Evolutionary conservation across 768 basidiomycete genomes (phyloP).

Genomic region (Russula sp.): DNA sequence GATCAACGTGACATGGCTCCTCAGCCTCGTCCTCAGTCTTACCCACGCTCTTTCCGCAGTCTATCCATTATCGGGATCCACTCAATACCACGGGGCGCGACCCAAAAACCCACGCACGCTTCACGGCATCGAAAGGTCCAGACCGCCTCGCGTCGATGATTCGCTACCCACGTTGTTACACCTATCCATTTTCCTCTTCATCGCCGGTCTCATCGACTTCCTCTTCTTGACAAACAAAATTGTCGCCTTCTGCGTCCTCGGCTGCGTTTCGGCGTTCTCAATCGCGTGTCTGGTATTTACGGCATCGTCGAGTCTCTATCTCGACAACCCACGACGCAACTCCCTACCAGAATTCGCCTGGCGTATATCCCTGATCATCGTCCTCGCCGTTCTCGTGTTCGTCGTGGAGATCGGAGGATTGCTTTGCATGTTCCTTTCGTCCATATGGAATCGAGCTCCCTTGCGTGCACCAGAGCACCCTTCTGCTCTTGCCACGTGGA

Average conservation of each 20-base stretch:
- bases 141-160: neutral
- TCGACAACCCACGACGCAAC: neutral
- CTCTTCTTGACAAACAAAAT: conserved; percentile 15
- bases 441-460: neutral
- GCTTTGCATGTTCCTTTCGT: neutral
- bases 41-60: conserved; percentile 6
- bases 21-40: conserved; percentile 20
- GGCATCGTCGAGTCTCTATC: neutral
- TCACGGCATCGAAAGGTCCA: neutral
- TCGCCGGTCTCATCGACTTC: conserved; percentile 23
- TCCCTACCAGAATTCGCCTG: neutral
- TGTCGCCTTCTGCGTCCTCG: conserved; percentile 15
- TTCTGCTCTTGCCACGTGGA: neutral
- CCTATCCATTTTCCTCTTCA: conserved; percentile 17
- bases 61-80: neutral
- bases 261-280: no score
- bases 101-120: neutral
- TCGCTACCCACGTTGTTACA: conserved; percentile 1
- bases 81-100: neutral
- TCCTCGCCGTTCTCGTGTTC: neutral
- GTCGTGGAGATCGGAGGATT: neutral
- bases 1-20: conserved; percentile 18
- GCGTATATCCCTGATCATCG: neutral
- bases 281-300: conserved; percentile 1
- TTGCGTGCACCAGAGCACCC: neutral